A percentile compares a stretch with the other conserved stretches of the same genome.
These are phyloP conservation scores for Acanthochlamys bracteata DNA, from an alignment of 106 monocot genomes.

Conservation along the genomic window DNA sequence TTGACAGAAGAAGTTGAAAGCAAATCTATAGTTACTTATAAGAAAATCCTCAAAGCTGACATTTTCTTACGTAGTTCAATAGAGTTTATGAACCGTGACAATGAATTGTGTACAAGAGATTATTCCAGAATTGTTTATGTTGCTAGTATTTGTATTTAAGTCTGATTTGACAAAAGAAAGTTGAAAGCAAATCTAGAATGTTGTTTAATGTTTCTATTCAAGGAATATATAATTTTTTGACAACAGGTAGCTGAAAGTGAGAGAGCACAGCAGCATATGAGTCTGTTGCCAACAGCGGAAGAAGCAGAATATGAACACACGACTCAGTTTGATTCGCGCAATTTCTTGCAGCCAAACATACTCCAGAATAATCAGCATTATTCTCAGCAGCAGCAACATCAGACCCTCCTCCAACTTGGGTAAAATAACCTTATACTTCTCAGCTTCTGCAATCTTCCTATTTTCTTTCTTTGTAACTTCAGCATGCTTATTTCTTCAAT, in stretches of 20 bases:
- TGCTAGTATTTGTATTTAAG: too few relatives aligned
- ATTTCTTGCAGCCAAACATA: conserved; percentile 26
- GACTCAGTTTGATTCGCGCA: conserved; percentile 31
- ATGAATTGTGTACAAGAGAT: too few relatives aligned
- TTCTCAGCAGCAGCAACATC: conserved; percentile 33
- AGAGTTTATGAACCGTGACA: too few relatives aligned
- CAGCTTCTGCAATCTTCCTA: not conserved
- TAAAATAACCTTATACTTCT: not conserved
- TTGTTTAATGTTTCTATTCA: too few relatives aligned
- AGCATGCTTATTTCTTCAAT: not conserved
- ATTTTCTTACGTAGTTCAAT: too few relatives aligned
- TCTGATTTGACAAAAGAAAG: too few relatives aligned
- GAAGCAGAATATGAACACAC: conserved; percentile 18
- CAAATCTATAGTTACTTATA: too few relatives aligned
- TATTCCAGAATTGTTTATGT: too few relatives aligned
- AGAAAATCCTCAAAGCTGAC: too few relatives aligned
- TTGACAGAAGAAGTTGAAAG: too few relatives aligned
- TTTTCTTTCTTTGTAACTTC: not conserved
- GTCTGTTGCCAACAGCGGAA: conserved; percentile 8
- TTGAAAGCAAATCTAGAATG: too few relatives aligned
- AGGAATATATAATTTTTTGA: not conserved
- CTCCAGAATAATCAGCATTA: conserved; percentile 27
- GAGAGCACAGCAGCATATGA: conserved; percentile 26
- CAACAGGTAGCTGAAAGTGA: conserved; percentile 37
- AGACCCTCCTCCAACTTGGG: not conserved